phyloP scores from a whole-genome alignment of 2,329 filamentous ascomycete species.

The Penicillium hesseltinei region DNA sequence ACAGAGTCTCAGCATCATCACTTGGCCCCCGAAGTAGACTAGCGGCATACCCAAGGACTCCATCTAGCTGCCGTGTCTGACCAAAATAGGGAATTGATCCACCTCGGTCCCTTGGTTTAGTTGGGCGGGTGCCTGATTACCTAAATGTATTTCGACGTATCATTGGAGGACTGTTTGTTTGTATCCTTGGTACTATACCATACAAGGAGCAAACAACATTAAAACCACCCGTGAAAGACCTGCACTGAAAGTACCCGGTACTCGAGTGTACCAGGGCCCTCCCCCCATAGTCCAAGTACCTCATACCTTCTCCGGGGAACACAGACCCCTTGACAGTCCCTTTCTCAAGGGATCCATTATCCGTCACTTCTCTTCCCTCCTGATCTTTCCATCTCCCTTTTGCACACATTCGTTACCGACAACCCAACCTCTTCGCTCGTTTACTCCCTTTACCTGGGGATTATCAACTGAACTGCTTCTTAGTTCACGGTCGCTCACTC shows the following conservation, averaged over 20 bases:
- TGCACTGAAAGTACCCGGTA: conserved; percentile 5
- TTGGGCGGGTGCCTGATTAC: conserved; percentile 20
- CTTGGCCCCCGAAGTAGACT: background rate
- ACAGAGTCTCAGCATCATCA: conserved; percentile 3
- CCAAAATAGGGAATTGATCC: conserved; percentile 19
- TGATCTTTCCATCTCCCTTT: conserved; percentile 10
- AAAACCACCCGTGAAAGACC: background rate
- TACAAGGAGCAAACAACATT: conserved; percentile 12
- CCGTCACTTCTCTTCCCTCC: conserved; percentile 14
- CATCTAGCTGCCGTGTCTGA: conserved; percentile 13
- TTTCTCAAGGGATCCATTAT: conserved; percentile 12
- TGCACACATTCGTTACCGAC: conserved; percentile 17
- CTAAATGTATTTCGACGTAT: background rate
- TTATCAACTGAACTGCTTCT: background rate
- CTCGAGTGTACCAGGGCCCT: background rate
- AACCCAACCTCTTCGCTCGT: conserved; percentile 5
- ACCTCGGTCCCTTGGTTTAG: conserved; percentile 9
- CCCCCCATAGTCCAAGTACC: conserved; percentile 4
- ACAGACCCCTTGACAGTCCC: conserved; percentile 17
- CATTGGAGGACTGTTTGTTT: conserved; percentile 6
- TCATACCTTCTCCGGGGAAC: conserved; percentile 16
- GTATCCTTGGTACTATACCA: background rate
- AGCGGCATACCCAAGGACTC: conserved; percentile 2
- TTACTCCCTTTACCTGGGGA: background rate
- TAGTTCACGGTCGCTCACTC: conserved; percentile 1